Base-by-base conservation (phyloP, 2,329 filamentous ascomycete genomes). In the Amylocarpus encephaloides region DNA sequence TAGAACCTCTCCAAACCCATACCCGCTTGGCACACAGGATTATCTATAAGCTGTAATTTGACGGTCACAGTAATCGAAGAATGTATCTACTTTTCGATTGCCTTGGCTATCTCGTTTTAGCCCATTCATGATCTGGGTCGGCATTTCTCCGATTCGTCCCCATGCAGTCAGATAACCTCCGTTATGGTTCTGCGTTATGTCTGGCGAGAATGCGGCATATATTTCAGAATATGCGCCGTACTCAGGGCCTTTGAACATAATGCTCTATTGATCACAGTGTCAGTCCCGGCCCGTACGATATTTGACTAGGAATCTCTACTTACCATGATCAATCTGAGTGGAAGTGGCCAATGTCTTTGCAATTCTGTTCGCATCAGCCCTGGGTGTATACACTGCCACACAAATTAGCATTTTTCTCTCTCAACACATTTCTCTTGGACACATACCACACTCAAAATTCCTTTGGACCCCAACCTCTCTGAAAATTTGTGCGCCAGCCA, bases 111-210 rank as follows among this genome's bases (percentile, higher is more conserved):
- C 55, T 16, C 51, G 54, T 45, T 58, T 64, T 1, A 59, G 50
- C 11, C 52, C 61, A 0, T 59, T 51, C 2, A 49, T 51, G 26
- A 64, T 44, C 36, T 49, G 54, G 34, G 29, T 36, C 40, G 52
- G 57, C 29, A 62, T 38, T 15, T 51, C 50, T 36, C 47, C 59
- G 48, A 59, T 52, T 16, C 70, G 61, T 7, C 72, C 71, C 68
- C 70, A 75, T 0, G 72, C 71, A 15, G 72, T 64, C 12, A 74
- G 57, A 49, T 66, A 70, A n/a, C 58, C 61, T 2, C 69, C 68
- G 48, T 67, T 66, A 5, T 68, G 46, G 29, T 66, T 53, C 5
- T 48, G 39, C 3, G 60, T 63, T 5, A 70, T 58, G 6, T 65
- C 57, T 2, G 64, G 60, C 2, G 65, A 67, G 15, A 69, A 55